Conservation (phyloP, 1,139 yeast genomes). For the Yamadazyma taylorii region DNA sequence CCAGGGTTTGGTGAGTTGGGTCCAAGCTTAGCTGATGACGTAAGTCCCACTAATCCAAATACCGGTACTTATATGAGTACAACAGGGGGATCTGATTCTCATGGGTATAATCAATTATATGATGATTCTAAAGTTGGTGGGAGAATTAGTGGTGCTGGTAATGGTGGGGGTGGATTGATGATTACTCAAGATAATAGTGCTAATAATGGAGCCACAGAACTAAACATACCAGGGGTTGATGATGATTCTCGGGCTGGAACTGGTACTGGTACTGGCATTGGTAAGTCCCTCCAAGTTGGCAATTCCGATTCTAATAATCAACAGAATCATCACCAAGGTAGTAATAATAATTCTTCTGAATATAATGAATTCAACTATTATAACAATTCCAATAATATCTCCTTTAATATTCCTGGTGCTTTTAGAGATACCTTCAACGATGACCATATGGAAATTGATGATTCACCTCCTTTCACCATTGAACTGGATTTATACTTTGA, state of each 20-base stretch:
- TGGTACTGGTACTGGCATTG: too few relatives aligned
- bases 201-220: neutral
- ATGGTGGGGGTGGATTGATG: neutral
- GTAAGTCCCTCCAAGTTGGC: too few relatives aligned
- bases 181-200: neutral
- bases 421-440: conserved; percentile 19
- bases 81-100: too few relatives aligned
- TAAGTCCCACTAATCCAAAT: neutral
- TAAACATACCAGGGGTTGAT: too few relatives aligned
- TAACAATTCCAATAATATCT: conserved; percentile 5
- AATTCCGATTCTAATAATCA: too few relatives aligned
- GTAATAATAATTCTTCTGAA: neutral
- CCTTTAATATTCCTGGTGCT: conserved; percentile 33
- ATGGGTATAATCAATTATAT: neutral
- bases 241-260: too few relatives aligned
- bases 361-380: neutral
- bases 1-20: neutral
- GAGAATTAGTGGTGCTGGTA: too few relatives aligned
- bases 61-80: too few relatives aligned
- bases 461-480: conserved; percentile 41
- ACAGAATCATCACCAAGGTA: neutral
- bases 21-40: conserved; percentile 1
- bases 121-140: neutral
- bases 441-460: conserved; percentile 40
- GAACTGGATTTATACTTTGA: conserved; percentile 33